Base-by-base conservation (phyloP, 176 grass and related monocot species). In the Oryza nivara region DNA sequence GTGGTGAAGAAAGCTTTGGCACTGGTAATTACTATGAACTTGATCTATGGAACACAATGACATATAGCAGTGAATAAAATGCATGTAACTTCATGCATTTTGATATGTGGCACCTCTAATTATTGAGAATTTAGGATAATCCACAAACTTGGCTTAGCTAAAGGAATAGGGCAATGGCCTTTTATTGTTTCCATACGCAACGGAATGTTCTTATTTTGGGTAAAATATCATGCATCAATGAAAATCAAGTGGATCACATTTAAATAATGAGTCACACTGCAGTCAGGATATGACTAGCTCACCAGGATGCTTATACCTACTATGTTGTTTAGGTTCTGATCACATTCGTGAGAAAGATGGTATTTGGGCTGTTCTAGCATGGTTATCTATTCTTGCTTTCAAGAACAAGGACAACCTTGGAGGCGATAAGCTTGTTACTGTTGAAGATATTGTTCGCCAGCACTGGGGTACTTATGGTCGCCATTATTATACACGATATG, bases 271-370 rank as follows among this genome's bases (percentile, higher is more conserved):
- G 40, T 41, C 15, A 28, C 7, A n/a, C 22, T 41, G n/a, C 36
- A 45, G 23, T 30, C 8, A 74, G 47, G 9, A 38, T 5, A 76
- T 56, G 19, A 58, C 32, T 60, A 40, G 11, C 10, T 61, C 23
- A 46, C 34, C 49, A 56, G 5, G 28, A 83, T 83, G 61, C 40
- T 84, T 70, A 88, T 65, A 12, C 84, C 19, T 75, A 71, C 56
- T 75, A 23, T 49, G 79, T 84, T 73, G 28, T 49, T 77, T 72
- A 99, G 97, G 97, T 65, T 99, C 97, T 74, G 97, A 99, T 74
- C 97, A 99, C 82, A 99, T 99, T 87, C 93, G 97, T 30, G 97
- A 99, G 84, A 99, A 99, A 85, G 97, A 99, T 96, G 97, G 97
- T 75, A 99, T 99, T 46, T 99, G 97, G 97, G 97, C 97, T 81